Percentiles rank a stretch among this genome's conserved stretches.
These are phyloP conservation scores for Hypoxylon sp. DNA, from an alignment of 2,329 filamentous ascomycete genomes.

Conservation along the genomic window DNA sequence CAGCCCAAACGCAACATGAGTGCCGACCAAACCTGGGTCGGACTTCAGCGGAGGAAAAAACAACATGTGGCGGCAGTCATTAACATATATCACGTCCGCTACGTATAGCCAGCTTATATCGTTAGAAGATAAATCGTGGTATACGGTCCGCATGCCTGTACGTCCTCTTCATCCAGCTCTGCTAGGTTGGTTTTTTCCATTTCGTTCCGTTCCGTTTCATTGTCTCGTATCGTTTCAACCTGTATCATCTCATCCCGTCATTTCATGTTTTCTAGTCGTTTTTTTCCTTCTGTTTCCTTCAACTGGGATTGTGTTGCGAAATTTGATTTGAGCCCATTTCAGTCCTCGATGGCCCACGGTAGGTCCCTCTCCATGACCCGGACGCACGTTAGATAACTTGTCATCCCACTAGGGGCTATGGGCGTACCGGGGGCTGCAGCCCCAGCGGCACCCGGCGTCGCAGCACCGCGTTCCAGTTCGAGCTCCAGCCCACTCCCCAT, in stretches of 20 bases:
- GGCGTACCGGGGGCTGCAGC: slow-evolving; percentile 56
- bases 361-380: slow-evolving; percentile 54
- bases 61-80: neutral
- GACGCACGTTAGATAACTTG: slow-evolving; percentile 54
- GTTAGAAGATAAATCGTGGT: slow-evolving; percentile 9
- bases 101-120: slow-evolving; percentile 6
- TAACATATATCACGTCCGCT: slow-evolving; percentile 6
- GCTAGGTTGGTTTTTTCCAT: slow-evolving; percentile 10
- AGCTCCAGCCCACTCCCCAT: slow-evolving; percentile 90
- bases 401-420: slow-evolving; percentile 45
- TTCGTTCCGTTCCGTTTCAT: slow-evolving; percentile 23
- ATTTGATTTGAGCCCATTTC: neutral
- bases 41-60: slow-evolving; percentile 16
- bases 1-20: slow-evolving; percentile 11
- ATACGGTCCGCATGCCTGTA: neutral
- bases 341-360: slow-evolving; percentile 54
- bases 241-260: slow-evolving; percentile 25
- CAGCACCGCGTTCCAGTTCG: slow-evolving; percentile 70
- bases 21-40: slow-evolving; percentile 35
- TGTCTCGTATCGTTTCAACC: slow-evolving; percentile 15
- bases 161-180: slow-evolving; percentile 20
- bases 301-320: neutral
- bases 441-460: slow-evolving; percentile 57
- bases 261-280: slow-evolving; percentile 21
- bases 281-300: neutral